Base-by-base conservation (phyloP, 169 alveolate species). In the Theileria orientalis region DNA sequence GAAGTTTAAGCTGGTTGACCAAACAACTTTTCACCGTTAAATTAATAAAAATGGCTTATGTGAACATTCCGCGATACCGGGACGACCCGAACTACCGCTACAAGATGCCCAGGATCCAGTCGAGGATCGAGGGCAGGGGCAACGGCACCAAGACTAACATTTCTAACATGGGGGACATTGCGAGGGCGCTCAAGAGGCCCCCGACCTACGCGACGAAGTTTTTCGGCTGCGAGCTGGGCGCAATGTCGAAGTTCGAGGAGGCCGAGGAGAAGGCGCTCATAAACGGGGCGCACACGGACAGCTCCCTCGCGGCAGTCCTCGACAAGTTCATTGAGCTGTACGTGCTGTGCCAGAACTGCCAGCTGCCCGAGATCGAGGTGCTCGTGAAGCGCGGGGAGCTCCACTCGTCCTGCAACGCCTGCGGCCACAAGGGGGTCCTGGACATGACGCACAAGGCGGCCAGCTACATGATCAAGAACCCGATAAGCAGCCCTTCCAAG, bases 251-350 rank as follows among this genome's bases (percentile, higher is more conserved):
- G 86, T 95, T 93, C 84, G 98, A 96, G 66, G 95, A 94, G 42
- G 72, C 93, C 37, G 98, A 93, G 75, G 98, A 95, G 83, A 95
- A 93, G 74, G 96, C 98, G n/a, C 93, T 96, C 46, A 94, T 96
- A 44, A 97, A 97, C 69, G 99, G 99, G 19, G 94, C 95, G 0
- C 98, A 95, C 76, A 79, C 92, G 27, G 98, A 94, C 47, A 93
- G 94, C 30, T 94, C 94, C 70, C 92, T 98, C 64, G 93, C 94
- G 69, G 92, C 91, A 57, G 71, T 92, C 13, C 87, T 98, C 29
- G 99, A 97, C 91, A 96, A 97, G 92, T 98, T 98, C 83, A 98
- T 98, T 63, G 98, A 95, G 69, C 96, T 95, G 96, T 97, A 95
- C 90, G 98, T 98, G 54, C 91, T 98, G 32, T 98, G 99, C 70